These are phyloP conservation scores for Wallacemonas rigidus DNA, from an alignment of 208 protist species.

Conservation along the genomic window DNA sequence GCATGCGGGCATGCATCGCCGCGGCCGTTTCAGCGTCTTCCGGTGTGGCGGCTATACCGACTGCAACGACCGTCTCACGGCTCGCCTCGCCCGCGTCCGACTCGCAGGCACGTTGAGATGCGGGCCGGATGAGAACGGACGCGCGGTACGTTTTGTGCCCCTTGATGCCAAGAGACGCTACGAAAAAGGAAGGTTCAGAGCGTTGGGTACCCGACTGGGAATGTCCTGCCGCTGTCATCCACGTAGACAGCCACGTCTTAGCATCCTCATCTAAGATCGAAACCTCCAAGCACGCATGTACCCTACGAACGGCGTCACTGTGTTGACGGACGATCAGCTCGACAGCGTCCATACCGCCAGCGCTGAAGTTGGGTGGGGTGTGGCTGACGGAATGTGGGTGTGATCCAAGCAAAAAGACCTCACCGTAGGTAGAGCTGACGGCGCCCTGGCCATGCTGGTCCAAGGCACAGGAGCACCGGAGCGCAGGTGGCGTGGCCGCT, in stretches of 20 bases:
- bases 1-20: slow-evolving; percentile 72
- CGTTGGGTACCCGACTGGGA: background rate
- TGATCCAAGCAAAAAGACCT: background rate
- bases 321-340: background rate
- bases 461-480: slow-evolving; percentile 32
- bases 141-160: slow-evolving; percentile 67
- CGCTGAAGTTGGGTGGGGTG: no score
- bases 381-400: background rate
- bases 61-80: slow-evolving; percentile 57
- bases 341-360: no score
- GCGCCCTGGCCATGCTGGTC: background rate
- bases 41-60: slow-evolving; percentile 62
- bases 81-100: no score
- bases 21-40: slow-evolving; percentile 61
- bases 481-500: slow-evolving; percentile 48
- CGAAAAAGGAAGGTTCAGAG: slow-evolving; percentile 43
- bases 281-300: background rate
- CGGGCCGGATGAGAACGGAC: slow-evolving; percentile 40
- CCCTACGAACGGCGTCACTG: background rate
- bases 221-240: background rate
- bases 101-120: background rate
- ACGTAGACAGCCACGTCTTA: background rate
- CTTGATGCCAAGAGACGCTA: slow-evolving; percentile 62
- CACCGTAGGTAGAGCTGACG: background rate
- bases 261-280: background rate